Percentiles rank a stretch among this genome's conserved stretches.
phyloP scores from a whole-genome alignment of 805 yeast species.

The Barnettozyma populi region DNA sequence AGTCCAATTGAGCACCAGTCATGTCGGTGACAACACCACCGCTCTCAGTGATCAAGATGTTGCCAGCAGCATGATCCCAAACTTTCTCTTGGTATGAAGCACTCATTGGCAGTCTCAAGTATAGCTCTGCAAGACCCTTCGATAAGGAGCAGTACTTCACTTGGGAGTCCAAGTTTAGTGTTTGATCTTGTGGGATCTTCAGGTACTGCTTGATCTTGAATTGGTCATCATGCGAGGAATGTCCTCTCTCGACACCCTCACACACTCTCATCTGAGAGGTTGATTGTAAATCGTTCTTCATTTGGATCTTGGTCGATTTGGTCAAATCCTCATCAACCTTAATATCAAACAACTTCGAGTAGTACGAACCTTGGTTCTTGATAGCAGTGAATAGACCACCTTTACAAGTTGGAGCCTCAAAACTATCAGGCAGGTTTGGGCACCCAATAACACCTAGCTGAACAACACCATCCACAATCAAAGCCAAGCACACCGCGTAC shows the following conservation, averaged over 20 bases:
- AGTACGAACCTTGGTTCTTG: slow-evolving; percentile 59
- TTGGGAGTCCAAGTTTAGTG: slow-evolving; percentile 88
- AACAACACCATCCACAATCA: slow-evolving; percentile 80
- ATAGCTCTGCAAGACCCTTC: slow-evolving; percentile 87
- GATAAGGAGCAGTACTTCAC: slow-evolving; percentile 92
- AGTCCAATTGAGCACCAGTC: slow-evolving; percentile 66
- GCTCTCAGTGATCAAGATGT: slow-evolving; percentile 77
- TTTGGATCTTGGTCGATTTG: slow-evolving; percentile 34
- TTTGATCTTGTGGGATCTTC: slow-evolving; percentile 50
- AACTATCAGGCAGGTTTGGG: slow-evolving; percentile 67
- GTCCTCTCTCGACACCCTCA: slow-evolving; percentile 95
- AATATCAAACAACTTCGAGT: slow-evolving; percentile 30
- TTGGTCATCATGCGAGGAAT: slow-evolving; percentile 88
- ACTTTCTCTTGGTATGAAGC: slow-evolving; percentile 82
- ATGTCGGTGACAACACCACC: slow-evolving; percentile 91
- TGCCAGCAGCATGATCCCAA: slow-evolving; percentile 99
- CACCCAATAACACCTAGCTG: slow-evolving; percentile 93
- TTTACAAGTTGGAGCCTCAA: slow-evolving; percentile 31
- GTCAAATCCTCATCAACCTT: slow-evolving; percentile 34
- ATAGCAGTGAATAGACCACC: slow-evolving; percentile 80
- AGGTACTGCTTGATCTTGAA: slow-evolving; percentile 60
- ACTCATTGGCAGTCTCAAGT: slow-evolving; percentile 79
- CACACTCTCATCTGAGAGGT: slow-evolving; percentile 58
- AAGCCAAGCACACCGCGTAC: slow-evolving; percentile 90
- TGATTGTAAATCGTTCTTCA: slow-evolving; percentile 42